These are phyloP conservation scores for Besnoitia besnoiti DNA, from an alignment of 169 alveolate species.

Conservation along the genomic window DNA sequence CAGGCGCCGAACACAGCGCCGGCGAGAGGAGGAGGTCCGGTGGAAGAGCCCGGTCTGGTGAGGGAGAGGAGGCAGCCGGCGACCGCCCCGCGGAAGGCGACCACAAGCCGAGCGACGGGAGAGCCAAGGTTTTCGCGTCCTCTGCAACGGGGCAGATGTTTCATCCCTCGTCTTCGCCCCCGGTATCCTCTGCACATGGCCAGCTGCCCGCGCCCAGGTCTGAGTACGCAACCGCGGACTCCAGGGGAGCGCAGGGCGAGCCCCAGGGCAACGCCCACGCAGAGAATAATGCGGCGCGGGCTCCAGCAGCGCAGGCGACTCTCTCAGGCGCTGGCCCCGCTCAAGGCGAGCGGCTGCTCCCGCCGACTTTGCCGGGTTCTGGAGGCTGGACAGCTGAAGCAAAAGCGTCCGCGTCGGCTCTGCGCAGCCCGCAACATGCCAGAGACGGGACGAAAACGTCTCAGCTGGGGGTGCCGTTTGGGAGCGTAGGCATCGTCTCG, in stretches of 20 bases:
- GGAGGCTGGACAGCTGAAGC: too few relatives aligned
- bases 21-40: background rate
- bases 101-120: background rate
- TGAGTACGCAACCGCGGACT: too few relatives aligned
- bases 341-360: too few relatives aligned
- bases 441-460: background rate
- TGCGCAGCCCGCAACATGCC: background rate
- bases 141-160: background rate
- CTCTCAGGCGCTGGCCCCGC: too few relatives aligned
- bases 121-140: background rate
- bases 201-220: too few relatives aligned
- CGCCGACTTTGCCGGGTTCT: too few relatives aligned
- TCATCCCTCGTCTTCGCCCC: background rate
- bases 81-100: background rate
- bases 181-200: too few relatives aligned
- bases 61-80: background rate
- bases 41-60: background rate
- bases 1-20: background rate
- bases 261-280: too few relatives aligned
- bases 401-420: too few relatives aligned
- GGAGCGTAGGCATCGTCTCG: background rate
- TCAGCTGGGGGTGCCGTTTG: background rate
- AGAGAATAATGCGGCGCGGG: too few relatives aligned
- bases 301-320: too few relatives aligned
- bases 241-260: too few relatives aligned